These are phyloP conservation scores for Lophium mytilinum DNA, from an alignment of 495 filamentous ascomycete species.

Conservation along the genomic window DNA sequence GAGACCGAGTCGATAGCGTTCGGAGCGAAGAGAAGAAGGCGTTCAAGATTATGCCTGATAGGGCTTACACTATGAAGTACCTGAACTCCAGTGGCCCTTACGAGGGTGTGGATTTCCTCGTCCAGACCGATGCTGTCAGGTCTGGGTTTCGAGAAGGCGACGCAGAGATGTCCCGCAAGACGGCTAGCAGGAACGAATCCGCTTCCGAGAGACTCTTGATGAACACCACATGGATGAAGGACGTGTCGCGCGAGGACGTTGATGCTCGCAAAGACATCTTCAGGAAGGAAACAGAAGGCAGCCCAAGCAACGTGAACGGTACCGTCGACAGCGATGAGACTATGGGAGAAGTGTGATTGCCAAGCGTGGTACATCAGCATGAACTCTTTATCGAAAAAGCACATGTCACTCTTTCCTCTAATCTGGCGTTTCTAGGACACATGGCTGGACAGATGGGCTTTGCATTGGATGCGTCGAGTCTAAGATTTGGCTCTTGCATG, in stretches of 20 bases:
- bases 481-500: background rate
- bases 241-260: slow-evolving; percentile 60
- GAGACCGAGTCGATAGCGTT: slow-evolving; percentile 11
- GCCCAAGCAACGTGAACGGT: background rate
- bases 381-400: background rate
- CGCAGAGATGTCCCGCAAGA: slow-evolving; percentile 34
- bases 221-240: slow-evolving; percentile 70
- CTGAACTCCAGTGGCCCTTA: slow-evolving; percentile 13
- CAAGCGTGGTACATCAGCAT: background rate
- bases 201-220: slow-evolving; percentile 66
- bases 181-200: slow-evolving; percentile 41
- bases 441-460: background rate
- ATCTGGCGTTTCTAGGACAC: background rate
- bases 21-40: slow-evolving; percentile 15
- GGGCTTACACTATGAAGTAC: slow-evolving; percentile 2
- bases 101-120: slow-evolving; percentile 11
- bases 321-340: slow-evolving; percentile 17
- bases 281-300: slow-evolving; percentile 6
- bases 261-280: slow-evolving; percentile 59
- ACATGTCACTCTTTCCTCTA: background rate
- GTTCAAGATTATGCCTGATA: slow-evolving; percentile 7
- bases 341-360: slow-evolving; percentile 1
- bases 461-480: background rate
- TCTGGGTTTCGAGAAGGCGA: slow-evolving; percentile 8
- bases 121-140: slow-evolving; percentile 8